Base-by-base conservation (phyloP, 2,329 filamentous ascomycete species). In the Claviceps maximensis region DNA sequence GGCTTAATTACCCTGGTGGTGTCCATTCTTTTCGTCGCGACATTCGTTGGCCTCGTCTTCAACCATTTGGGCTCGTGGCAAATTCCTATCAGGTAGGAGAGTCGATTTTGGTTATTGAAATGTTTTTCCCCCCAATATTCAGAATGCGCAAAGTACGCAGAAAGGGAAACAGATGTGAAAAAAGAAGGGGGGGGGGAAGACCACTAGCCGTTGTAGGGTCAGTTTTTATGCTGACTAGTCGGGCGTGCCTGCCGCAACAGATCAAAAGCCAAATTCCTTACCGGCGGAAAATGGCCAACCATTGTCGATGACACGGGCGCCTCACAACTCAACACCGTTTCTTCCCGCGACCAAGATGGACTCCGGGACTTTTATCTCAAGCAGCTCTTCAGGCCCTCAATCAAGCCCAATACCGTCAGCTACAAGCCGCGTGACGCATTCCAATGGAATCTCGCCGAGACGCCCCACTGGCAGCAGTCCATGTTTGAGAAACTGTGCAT, bases 401-500 rank as follows among this genome's bases (percentile, higher is more conserved):
- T 65, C 54, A 54, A 57, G 47, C 63, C 66, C 38, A 56, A 62
- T 47, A 49, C 60, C 0, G 49, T 53, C 7, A 56, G 33, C 15
- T 71, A 68, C 58, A 53, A 58, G 13, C 62, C 62, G 0, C 67
- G 56, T 9, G 65, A 67, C 33, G 67, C 65, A 29, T 65, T 67
- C 44, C 60, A 67, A 25, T 65, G 60, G 58, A 57, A 63, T 10
- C 61, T 70, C 9, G 56, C 61, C 7, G 60, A 56, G 7, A 53
- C 54, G 3, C 49, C 61, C 19, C 59, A 62, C n/a, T 71, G 68
- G 59, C 64, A 59, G 10, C 54, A 66, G 41, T 53, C 60, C 9
- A 57, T 73, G 41, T 66, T 69, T 50, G 61, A 70, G 57, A 63
- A 70, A 2, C 59, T 74, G 8, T 73, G 70, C 66, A 72, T 74